Evolutionary conservation across 495 filamentous ascomycete genomes (phyloP).

Genomic region (Penicillium coffeae): DNA sequence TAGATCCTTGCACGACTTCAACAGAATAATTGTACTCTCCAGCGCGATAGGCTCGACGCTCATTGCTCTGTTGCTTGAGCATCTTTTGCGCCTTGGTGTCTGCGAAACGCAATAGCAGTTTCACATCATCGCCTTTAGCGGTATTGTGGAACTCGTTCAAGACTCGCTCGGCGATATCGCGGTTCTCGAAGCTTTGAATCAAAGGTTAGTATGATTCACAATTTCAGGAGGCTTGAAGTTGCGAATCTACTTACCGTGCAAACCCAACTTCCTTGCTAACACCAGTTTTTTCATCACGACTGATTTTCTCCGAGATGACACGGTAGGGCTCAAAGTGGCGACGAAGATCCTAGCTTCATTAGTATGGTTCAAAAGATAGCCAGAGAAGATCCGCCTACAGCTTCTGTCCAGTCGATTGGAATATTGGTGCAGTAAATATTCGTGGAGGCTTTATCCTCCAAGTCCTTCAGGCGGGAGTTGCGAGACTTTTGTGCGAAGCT

Average conservation of each 20-base stretch:
- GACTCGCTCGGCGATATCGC: conserved; percentile 81
- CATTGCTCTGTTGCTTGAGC: conserved; percentile 89
- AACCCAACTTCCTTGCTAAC: conserved; percentile 96
- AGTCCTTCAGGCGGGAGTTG: conserved; percentile 89
- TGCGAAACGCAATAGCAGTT: conserved; percentile 91
- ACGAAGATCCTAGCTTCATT: conserved; percentile 33
- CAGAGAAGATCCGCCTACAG: conserved; percentile 48
- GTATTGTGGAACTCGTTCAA: conserved; percentile 74
- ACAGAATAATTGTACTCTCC: conserved; percentile 82
- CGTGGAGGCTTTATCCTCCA: conserved; percentile 79
- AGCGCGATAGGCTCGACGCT: conserved; percentile 86
- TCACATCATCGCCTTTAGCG: conserved; percentile 63
- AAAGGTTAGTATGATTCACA: background rate
- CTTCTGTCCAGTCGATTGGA: conserved; percentile 82
- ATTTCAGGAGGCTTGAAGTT: background rate
- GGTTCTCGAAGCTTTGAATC: conserved; percentile 69
- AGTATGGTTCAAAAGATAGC: background rate
- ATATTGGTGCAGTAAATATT: conserved; percentile 98
- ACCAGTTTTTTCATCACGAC: conserved; percentile 75
- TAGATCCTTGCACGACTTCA: conserved; percentile 42
- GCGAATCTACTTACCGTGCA: conserved; percentile 68
- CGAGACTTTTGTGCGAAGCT: conserved; percentile 98
- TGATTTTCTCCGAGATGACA: conserved; percentile 87
- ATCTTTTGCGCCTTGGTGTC: conserved; percentile 95
- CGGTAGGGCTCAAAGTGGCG: conserved; percentile 69